Evolutionary conservation across 2,329 filamentous ascomycete species (phyloP).

Genomic region (Aspergillus terreus): DNA sequence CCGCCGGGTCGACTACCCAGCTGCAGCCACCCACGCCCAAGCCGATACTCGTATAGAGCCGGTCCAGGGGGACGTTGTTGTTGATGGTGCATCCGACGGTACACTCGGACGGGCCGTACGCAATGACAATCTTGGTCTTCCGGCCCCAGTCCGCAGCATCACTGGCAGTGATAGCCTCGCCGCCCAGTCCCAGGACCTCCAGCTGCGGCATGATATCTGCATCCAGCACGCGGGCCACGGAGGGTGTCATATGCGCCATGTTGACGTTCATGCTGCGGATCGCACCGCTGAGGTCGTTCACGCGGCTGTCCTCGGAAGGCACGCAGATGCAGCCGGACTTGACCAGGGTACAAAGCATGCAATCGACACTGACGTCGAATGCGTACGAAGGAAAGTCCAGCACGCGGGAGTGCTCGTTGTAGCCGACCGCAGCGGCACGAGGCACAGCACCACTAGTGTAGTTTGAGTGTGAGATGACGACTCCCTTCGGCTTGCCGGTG

Average conservation of each 20-base stretch:
- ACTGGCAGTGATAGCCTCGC: constrained; percentile 4
- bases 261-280: constrained; percentile 30
- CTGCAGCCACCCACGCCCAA: constrained; percentile 8
- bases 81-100: constrained; percentile 1
- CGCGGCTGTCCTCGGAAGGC: constrained; percentile 36
- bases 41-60: constrained; percentile 14
- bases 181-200: constrained; percentile 9
- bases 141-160: background rate
- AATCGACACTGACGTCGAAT: constrained; percentile 48
- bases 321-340: constrained; percentile 55
- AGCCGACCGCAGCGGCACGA: constrained; percentile 16
- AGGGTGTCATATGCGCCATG: constrained; percentile 35
- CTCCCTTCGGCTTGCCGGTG: constrained; percentile 80
- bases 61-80: background rate
- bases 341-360: constrained; percentile 49
- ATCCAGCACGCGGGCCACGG: constrained; percentile 22
- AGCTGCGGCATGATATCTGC: constrained; percentile 6
- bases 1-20: constrained; percentile 25
- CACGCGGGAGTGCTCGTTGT: constrained; percentile 20
- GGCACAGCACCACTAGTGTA: constrained; percentile 8
- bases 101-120: constrained; percentile 5
- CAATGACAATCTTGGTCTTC: background rate
- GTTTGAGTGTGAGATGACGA: constrained; percentile 66
- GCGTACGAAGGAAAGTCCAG: constrained; percentile 45
- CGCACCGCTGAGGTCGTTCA: constrained; percentile 8